These are phyloP conservation scores for Blastobotrys malaysiensis DNA, from an alignment of 1,139 yeast species.

Conservation along the genomic window DNA sequence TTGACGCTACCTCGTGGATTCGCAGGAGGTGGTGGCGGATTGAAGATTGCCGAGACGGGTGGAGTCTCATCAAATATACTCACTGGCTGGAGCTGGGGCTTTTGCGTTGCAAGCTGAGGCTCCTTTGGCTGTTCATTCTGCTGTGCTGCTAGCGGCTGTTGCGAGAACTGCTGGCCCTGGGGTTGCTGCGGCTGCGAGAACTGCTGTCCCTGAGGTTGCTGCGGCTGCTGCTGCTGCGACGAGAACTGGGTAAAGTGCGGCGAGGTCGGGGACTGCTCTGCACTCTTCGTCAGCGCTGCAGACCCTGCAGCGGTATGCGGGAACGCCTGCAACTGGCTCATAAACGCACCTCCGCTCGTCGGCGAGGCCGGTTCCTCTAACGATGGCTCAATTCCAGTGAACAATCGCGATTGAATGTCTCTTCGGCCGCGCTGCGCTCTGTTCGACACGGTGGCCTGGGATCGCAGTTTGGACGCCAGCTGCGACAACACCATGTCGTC, in stretches of 20 bases:
- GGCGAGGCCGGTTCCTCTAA: constrained; percentile 19
- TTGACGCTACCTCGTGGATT: not conserved
- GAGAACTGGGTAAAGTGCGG: constrained; percentile 6
- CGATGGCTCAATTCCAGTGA: constrained; percentile 43
- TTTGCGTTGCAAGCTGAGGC: no score
- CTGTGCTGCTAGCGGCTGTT: not conserved
- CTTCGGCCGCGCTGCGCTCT: constrained; percentile 37
- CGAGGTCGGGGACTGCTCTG: constrained; percentile 1
- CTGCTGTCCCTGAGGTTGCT: not conserved
- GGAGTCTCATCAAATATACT: not conserved
- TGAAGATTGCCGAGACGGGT: not conserved
- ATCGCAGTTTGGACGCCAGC: constrained; percentile 29
- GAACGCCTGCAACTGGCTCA: constrained; percentile 22
- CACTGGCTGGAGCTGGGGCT: not conserved
- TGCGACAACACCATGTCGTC: constrained; percentile 30
- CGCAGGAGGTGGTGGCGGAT: not conserved
- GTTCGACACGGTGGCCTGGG: constrained; percentile 29
- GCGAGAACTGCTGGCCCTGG: not conserved
- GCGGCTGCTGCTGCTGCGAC: not conserved
- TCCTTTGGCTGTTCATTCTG: not conserved
- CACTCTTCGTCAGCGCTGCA: not conserved
- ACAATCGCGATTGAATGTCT: constrained; percentile 50
- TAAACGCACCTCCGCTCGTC: constrained; percentile 11
- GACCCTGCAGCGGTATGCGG: constrained; percentile 7
- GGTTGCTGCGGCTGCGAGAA: not conserved